A percentile compares a stretch with the other conserved stretches of the same genome.
Evolutionary conservation across 1,139 yeast species (phyloP).

Genomic region (Sugiyamaella castrensis): DNA sequence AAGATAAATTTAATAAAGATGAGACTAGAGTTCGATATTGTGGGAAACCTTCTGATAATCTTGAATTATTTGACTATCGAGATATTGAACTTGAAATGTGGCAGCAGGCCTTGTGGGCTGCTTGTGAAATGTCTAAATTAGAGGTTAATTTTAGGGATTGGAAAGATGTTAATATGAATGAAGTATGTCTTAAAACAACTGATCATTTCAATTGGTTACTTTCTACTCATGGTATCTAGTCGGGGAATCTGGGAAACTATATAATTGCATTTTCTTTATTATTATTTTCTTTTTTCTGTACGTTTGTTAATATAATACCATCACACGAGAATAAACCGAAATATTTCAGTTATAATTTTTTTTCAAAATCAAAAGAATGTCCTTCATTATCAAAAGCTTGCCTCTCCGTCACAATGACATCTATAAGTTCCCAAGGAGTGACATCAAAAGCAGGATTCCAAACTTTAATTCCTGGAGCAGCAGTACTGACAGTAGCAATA

Average conservation of each 20-base stretch:
- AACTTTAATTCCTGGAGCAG: constrained; percentile 79
- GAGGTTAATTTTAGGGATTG: constrained; percentile 45
- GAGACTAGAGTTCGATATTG: constrained; percentile 53
- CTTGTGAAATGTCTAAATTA: constrained; percentile 47
- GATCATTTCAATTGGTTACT: constrained; percentile 35
- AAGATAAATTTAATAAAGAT: constrained; percentile 38
- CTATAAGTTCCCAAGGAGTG: constrained; percentile 78
- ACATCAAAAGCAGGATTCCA: constrained; percentile 99
- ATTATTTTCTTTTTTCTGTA: no score
- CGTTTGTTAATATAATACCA: not conserved
- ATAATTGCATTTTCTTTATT: no score
- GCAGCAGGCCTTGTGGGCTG: constrained; percentile 54
- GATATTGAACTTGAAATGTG: constrained; percentile 64
- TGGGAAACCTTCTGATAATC: constrained; percentile 50
- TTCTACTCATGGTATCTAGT: constrained; percentile 15
- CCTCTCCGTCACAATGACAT: constrained; percentile 83
- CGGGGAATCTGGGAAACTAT: no score
- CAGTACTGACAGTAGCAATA: constrained; percentile 58
- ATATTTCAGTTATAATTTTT: not conserved
- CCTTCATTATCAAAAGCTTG: constrained; percentile 42
- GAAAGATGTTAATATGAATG: constrained; percentile 42
- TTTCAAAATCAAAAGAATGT: constrained; percentile 33
- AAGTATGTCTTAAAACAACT: constrained; percentile 30
- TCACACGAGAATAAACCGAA: not conserved
- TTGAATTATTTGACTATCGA: constrained; percentile 34